Evolutionary conservation across 2,329 filamentous ascomycete genomes (phyloP).

Genomic region (Fusarium poae): DNA sequence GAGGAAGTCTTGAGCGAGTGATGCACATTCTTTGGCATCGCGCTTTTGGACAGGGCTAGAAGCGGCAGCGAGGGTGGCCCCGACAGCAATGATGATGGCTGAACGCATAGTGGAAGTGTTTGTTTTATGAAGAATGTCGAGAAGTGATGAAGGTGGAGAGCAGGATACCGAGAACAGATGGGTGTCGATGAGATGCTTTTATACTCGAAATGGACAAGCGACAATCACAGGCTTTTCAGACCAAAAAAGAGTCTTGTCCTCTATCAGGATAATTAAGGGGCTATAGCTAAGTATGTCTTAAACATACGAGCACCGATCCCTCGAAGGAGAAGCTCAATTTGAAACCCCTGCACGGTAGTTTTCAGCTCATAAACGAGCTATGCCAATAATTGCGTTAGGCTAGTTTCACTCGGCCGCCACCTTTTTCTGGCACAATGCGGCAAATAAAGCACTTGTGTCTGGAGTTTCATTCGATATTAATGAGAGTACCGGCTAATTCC

Average conservation of each 20-base stretch:
- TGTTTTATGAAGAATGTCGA: not conserved
- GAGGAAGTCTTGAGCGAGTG: slow-evolving; percentile 37
- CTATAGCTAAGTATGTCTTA: not conserved
- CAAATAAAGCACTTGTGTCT: not conserved
- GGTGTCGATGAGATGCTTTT: not conserved
- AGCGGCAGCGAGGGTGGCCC: slow-evolving; percentile 25
- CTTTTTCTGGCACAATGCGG: not conserved
- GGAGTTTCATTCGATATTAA: not conserved
- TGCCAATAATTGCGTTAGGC: not conserved
- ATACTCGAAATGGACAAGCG: not conserved
- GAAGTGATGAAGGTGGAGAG: not conserved
- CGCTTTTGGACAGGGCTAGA: slow-evolving; percentile 34
- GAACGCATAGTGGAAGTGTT: slow-evolving; percentile 21
- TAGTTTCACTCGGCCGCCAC: not conserved
- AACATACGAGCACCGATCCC: not conserved
- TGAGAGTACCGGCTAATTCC: not conserved
- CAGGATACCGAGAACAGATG: not conserved
- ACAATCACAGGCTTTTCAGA: not conserved
- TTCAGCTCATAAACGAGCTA: not conserved
- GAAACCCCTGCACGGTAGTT: not conserved
- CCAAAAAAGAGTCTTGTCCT: not conserved
- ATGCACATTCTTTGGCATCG: slow-evolving; percentile 37
- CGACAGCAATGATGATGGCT: slow-evolving; percentile 29
- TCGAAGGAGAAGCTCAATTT: not conserved
- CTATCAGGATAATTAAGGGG: not conserved